phyloP scores from a whole-genome alignment of 106 monocot genomes.

The Allium fistulosum region DNA sequence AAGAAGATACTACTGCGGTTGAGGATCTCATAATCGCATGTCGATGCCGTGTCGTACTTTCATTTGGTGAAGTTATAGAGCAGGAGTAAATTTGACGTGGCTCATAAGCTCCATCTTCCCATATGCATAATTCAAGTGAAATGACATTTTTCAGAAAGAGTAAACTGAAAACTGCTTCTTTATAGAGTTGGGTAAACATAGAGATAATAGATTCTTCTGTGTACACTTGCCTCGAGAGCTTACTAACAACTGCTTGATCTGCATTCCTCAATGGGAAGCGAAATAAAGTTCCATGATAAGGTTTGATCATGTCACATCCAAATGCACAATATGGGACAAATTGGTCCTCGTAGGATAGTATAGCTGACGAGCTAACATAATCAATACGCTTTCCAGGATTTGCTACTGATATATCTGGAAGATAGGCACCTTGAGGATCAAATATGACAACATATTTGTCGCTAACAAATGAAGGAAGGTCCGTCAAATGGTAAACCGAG shows the following conservation, averaged over 20 bases:
- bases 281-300: conserved; percentile 89
- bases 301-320: conserved; percentile 87
- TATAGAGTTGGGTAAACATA: conserved; percentile 75
- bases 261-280: conserved; percentile 90
- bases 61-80: conserved; percentile 42
- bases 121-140: conserved; percentile 78
- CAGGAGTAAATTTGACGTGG: conserved; percentile 80
- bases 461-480: conserved; percentile 97
- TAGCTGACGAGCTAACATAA: conserved; percentile 73
- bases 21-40: conserved; percentile 54
- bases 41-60: conserved; percentile 56
- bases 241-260: conserved; percentile 68
- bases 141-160: conserved; percentile 85
- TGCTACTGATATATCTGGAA: conserved; percentile 93
- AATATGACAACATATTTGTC: conserved; percentile 84
- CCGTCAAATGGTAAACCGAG: conserved; percentile 97
- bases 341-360: conserved; percentile 71
- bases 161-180: conserved; percentile 65
- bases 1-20: conserved; percentile 22
- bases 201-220: conserved; percentile 66
- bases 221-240: conserved; percentile 80
- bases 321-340: conserved; percentile 85
- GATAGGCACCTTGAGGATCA: conserved; percentile 88
- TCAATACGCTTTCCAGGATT: conserved; percentile 97
- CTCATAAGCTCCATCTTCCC: conserved; percentile 44